Evolutionary conservation across 2,329 filamentous ascomycete genomes (phyloP), one percentile per base, ranked within the genome.

Genomic region (Fusarium sp.): DNA sequence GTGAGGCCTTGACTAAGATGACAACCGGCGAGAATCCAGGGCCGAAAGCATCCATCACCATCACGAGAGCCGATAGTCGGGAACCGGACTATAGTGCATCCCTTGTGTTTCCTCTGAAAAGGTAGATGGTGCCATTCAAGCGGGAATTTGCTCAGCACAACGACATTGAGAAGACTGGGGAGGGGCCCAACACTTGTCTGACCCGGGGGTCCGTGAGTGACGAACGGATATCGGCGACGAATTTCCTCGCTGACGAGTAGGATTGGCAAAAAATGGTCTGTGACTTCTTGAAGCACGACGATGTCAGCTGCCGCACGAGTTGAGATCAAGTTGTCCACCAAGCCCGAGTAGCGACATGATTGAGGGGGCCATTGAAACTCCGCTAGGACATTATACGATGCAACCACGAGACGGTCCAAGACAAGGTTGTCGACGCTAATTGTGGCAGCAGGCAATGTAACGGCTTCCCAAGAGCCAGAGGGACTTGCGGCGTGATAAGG

Each of bases 1-100:
- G 86, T 88, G 6, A 92, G 78, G 8, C 89, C 90, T 60, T 86
- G 86, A 3, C 86, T 90, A 2, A 92, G 81, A 74, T 92, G 90
- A 8, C 91, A 84, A 9, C 86, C 86, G 7, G 87, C 86, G 11
- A 92, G 74, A 3, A 89, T 77, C 6, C 88, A 70, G 2, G 85
- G 82, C 2, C 75, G 56, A 37, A 81, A 79, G 6, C 52, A 13
- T 8, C 60, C 67, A 7, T 64, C n/a, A 12, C 23, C 13, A 18
- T 67, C 60, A 10, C 34, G 40, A 23, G 28, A 47, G 9, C 66
- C 48, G n/a, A 77, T 47, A 2, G 72, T 73, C 5, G 76, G 73
- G 46, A 88, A 82, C 2, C 74, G 78, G 9, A 85, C 82, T 2
- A 91, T 79, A 0, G 88, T 75, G 1, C 88, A 86, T 2, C 86